Conservation (phyloP, 2,329 filamentous ascomycete species). For the Aquanectria penicillioides region DNA sequence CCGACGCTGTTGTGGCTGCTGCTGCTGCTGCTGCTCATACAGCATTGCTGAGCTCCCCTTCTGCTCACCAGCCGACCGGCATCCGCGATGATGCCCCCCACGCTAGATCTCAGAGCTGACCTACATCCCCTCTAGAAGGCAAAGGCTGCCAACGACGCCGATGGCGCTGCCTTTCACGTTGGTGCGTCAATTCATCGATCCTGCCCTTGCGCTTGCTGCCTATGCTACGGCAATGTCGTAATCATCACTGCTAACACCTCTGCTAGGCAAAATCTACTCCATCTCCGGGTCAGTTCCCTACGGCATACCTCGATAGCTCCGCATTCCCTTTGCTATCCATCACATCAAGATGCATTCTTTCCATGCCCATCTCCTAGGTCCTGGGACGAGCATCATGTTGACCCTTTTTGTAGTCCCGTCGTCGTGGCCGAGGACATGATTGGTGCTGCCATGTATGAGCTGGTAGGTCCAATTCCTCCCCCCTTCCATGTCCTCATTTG, state of each 20-base stretch:
- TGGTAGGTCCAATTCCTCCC: constrained; percentile 66
- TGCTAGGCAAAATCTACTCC: constrained; percentile 69
- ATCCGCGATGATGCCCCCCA: constrained; percentile 13
- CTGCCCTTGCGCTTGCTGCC: constrained; percentile 1
- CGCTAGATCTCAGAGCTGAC: constrained; percentile 31
- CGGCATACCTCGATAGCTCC: constrained; percentile 1
- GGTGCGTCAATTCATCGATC: constrained; percentile 47
- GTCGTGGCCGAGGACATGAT: constrained; percentile 98
- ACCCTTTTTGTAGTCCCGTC: constrained; percentile 73
- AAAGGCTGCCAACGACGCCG: constrained; percentile 44
- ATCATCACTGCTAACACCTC: constrained; percentile 39
- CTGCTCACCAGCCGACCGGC: not conserved
- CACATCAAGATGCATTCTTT: constrained; percentile 11
- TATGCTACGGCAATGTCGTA: constrained; percentile 24
- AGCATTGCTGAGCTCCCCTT: constrained; percentile 18
- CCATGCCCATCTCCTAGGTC: constrained; percentile 7
- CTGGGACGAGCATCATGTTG: constrained; percentile 42
- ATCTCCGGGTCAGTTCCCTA: constrained; percentile 66
- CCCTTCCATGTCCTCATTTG: not conserved
- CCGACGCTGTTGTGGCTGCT: constrained; percentile 16
- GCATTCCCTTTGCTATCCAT: constrained; percentile 4
- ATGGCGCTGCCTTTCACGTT: constrained; percentile 50
- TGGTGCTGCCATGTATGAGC: constrained; percentile 99
- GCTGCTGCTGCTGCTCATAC: constrained; percentile 19
- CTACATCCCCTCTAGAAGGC: constrained; percentile 32